Evolutionary conservation across 2,329 filamentous ascomycete species (phyloP).

Genomic region (Eutypa lata): DNA sequence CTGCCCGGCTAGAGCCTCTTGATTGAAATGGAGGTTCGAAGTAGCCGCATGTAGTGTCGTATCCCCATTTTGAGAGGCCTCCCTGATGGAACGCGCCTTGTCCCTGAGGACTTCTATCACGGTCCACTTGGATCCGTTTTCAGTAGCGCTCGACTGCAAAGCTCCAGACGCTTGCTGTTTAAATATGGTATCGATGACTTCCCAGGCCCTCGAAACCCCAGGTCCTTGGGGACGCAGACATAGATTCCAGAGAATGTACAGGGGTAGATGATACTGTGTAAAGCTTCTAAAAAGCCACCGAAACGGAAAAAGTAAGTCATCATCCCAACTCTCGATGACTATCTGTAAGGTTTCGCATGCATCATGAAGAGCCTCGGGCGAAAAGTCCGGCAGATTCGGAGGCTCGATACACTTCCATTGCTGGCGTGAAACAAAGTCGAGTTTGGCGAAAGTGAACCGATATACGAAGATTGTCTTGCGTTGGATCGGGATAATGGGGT

Average conservation of each 20-base stretch:
- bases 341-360: neutral
- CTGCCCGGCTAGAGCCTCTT: neutral
- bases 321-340: neutral
- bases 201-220: neutral
- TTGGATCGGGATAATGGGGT: constrained; percentile 12
- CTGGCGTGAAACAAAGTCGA: constrained; percentile 7
- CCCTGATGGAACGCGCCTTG: neutral
- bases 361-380: neutral
- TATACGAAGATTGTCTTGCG: constrained; percentile 1
- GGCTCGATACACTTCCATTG: constrained; percentile 3
- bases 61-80: neutral
- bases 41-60: neutral
- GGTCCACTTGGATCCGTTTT: neutral
- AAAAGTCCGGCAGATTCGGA: neutral
- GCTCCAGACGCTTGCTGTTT: neutral
- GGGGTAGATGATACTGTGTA: constrained; percentile 9
- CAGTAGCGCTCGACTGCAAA: neutral
- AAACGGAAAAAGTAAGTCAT: constrained; percentile 1
- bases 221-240: constrained; percentile 9
- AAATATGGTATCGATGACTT: neutral
- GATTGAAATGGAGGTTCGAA: neutral
- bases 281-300: constrained; percentile 5
- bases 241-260: constrained; percentile 12
- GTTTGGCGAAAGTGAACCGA: constrained; percentile 6
- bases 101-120: neutral